Evolutionary conservation across 805 yeast species (phyloP).

Genomic region (Sporopachydermia quercuum): DNA sequence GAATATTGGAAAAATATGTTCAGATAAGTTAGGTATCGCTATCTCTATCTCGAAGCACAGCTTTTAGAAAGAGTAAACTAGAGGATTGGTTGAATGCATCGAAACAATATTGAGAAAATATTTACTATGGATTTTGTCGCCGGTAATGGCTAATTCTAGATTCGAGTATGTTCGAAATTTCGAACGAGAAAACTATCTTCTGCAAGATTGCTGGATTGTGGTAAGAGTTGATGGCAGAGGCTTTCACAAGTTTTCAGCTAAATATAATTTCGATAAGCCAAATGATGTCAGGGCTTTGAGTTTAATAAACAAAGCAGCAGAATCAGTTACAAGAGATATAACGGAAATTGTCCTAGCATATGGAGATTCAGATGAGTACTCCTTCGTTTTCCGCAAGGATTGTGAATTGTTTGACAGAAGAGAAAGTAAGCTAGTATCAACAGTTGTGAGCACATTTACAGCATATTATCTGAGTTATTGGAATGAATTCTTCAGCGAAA

Average conservation of each 20-base stretch:
- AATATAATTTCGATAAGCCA: conserved; percentile 72
- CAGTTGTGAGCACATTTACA: conserved; percentile 72
- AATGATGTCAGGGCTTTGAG: conserved; percentile 66
- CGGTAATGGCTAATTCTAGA: conserved; percentile 70
- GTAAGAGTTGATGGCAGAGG: conserved; percentile 89
- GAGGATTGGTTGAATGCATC: too few species aligned
- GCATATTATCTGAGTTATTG: conserved; percentile 61
- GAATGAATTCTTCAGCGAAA: conserved; percentile 37
- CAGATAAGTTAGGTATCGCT: too few species aligned
- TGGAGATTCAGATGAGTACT: conserved; percentile 93
- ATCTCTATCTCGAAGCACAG: too few species aligned
- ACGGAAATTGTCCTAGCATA: conserved; percentile 71
- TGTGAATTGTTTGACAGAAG: conserved; percentile 72
- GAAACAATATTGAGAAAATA: too few species aligned
- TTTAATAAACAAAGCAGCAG: conserved; percentile 75
- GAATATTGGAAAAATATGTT: too few species aligned
- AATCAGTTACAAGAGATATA: conserved; percentile 42
- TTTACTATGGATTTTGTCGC: too few species aligned
- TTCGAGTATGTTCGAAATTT: conserved; percentile 77
- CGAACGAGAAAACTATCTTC: conserved; percentile 55
- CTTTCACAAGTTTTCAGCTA: conserved; percentile 69
- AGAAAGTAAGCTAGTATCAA: conserved; percentile 60
- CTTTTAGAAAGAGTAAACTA: too few species aligned
- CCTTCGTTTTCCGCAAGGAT: conserved; percentile 52
- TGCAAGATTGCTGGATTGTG: conserved; percentile 72